Evolutionary conservation across 2,329 filamentous ascomycete genomes (phyloP).

Genomic region (Chaetomium strumarium): DNA sequence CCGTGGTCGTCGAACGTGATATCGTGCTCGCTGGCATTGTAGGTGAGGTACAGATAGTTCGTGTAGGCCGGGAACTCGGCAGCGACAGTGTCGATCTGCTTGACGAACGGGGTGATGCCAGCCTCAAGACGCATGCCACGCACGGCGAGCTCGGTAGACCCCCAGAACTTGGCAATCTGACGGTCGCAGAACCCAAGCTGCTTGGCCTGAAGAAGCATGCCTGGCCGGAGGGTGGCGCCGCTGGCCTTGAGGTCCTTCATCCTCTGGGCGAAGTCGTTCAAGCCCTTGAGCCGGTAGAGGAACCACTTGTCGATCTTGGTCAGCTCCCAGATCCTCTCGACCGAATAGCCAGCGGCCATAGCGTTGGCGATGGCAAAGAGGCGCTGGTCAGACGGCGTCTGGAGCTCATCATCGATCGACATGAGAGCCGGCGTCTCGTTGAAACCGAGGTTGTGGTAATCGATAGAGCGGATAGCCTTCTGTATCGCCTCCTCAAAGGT

Average conservation of each 20-base stretch:
- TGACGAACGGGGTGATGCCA: constrained; percentile 82
- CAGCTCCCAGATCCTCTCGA: constrained; percentile 96
- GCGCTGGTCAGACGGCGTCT: constrained; percentile 95
- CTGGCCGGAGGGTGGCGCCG: constrained; percentile 58
- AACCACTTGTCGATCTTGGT: constrained; percentile 99
- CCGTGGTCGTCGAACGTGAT: constrained; percentile 81
- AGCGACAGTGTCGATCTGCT: constrained; percentile 97
- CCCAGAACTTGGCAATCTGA: constrained; percentile 90
- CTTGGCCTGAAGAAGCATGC: constrained; percentile 77
- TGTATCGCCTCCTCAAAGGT: constrained; percentile 98
- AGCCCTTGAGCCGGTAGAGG: constrained; percentile 79
- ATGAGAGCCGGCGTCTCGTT: constrained; percentile 87
- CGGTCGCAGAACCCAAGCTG: constrained; percentile 90
- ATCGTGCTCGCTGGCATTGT: constrained; percentile 85
- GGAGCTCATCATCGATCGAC: constrained; percentile 92
- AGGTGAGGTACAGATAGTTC: constrained; percentile 95
- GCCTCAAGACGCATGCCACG: constrained; percentile 78
- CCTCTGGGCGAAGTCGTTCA: constrained; percentile 80
- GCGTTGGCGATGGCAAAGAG: constrained; percentile 97
- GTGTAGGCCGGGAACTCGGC: constrained; percentile 92
- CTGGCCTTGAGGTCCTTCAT: constrained; percentile 62
- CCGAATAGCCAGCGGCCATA: constrained; percentile 88
- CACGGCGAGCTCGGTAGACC: constrained; percentile 87
- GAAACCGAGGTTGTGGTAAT: constrained; percentile 93
- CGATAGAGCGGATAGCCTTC: constrained; percentile 92